Evolutionary conservation across 2,329 filamentous ascomycete genomes (phyloP).

Genomic region (Ceratocystis cubensis): DNA sequence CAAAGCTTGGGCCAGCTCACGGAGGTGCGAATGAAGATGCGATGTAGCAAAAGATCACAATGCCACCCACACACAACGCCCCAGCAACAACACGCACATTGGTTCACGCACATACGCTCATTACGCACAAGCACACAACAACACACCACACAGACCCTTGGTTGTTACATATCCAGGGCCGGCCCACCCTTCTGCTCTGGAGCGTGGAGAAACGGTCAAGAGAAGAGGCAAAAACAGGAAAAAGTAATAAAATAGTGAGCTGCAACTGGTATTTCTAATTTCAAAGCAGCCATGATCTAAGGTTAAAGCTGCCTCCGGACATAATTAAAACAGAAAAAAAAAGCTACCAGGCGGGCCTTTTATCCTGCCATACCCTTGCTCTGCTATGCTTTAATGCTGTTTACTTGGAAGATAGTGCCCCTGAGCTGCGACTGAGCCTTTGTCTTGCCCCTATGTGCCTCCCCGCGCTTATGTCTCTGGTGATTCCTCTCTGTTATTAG

Average conservation of each 20-base stretch:
- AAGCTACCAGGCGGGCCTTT: not conserved
- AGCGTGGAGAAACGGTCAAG: too few species aligned
- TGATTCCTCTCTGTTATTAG: not conserved
- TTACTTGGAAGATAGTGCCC: too few species aligned
- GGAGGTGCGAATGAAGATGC: not conserved
- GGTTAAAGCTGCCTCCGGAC: too few species aligned
- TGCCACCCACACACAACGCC: not conserved
- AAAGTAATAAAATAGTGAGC: not conserved
- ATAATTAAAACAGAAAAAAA: too few species aligned
- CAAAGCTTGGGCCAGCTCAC: not conserved
- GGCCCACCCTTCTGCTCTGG: not conserved
- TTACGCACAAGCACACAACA: not conserved
- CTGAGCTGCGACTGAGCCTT: too few species aligned
- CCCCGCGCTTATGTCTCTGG: too few species aligned
- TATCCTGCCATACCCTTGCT: not conserved
- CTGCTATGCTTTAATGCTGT: not conserved
- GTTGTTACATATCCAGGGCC: not conserved
- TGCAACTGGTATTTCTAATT: not conserved
- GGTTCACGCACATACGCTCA: not conserved
- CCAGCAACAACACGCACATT: not conserved
- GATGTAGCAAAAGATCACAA: not conserved
- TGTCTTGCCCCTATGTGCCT: too few species aligned
- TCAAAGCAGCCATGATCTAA: too few species aligned
- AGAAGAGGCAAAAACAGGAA: too few species aligned
- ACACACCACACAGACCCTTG: constrained; percentile 3